A percentile compares a stretch with the other conserved stretches of the same genome.
Evolutionary conservation across 371 early-diverging fungal genomes (phyloP).

Genomic region (Gilbertella persicaria): DNA sequence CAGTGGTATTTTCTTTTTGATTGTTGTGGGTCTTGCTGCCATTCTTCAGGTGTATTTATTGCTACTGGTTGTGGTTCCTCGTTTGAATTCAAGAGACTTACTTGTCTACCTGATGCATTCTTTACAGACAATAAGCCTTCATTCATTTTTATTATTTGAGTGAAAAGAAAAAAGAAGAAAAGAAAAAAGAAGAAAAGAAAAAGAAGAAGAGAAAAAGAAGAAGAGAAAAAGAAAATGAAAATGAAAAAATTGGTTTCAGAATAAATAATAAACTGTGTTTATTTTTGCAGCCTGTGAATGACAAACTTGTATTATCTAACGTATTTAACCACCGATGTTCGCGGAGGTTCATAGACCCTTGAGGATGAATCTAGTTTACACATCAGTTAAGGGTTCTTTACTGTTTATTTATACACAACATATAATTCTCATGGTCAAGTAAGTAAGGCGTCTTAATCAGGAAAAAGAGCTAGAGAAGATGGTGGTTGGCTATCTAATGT

Average conservation of each 20-base stretch:
- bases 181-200: slow-evolving; percentile 7
- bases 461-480: no score
- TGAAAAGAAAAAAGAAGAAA: slow-evolving; percentile 1
- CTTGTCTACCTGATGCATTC: slow-evolving; percentile 44
- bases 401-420: no score
- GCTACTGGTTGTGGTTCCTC: slow-evolving; percentile 12
- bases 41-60: slow-evolving; percentile 3
- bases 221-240: slow-evolving; percentile 3
- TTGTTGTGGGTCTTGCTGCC: slow-evolving; percentile 19
- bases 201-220: slow-evolving; percentile 9
- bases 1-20: slow-evolving; percentile 60
- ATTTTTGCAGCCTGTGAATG: no score
- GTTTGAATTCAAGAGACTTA: slow-evolving; percentile 38
- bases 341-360: no score
- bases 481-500: no score
- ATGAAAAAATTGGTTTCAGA: slow-evolving; percentile 7
- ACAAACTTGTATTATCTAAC: no score
- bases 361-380: no score
- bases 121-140: slow-evolving; percentile 33
- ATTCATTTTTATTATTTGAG: slow-evolving; percentile 12
- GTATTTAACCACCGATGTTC: no score
- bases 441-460: no score
- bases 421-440: no score
- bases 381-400: no score
- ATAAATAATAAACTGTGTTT: no score